A percentile compares a stretch with the other conserved stretches of the same genome.
Evolutionary conservation across 2,329 filamentous ascomycete species (phyloP).

Genomic region (Grosmannia penicillata): DNA sequence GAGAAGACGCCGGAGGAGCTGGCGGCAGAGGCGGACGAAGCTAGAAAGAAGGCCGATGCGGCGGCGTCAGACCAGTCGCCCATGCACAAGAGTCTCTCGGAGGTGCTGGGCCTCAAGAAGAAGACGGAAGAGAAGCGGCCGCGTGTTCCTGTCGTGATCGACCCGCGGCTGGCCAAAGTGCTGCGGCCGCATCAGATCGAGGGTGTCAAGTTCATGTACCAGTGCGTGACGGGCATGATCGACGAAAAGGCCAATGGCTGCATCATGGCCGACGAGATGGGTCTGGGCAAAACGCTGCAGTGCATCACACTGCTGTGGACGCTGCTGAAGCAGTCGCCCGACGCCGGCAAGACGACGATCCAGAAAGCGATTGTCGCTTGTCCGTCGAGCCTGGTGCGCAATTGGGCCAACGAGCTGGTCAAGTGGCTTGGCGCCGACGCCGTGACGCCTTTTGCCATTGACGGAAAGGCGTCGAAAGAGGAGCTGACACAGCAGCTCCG

Average conservation of each 20-base stretch:
- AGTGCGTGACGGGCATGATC: constrained; percentile 87
- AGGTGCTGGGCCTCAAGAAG: constrained; percentile 91
- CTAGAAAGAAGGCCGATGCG: constrained; percentile 20
- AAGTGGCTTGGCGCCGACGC: constrained; percentile 95
- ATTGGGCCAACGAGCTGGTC: constrained; percentile 92
- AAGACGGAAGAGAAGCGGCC: constrained; percentile 66
- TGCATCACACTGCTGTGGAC: constrained; percentile 98
- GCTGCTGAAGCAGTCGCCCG: constrained; percentile 82
- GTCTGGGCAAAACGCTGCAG: constrained; percentile 89
- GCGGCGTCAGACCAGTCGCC: constrained; percentile 56
- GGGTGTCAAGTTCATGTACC: constrained; percentile 95
- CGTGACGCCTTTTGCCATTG: constrained; percentile 85
- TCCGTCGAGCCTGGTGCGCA: constrained; percentile 87
- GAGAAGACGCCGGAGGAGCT: constrained; percentile 13
- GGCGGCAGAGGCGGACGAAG: constrained; percentile 26
- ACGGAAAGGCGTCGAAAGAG: constrained; percentile 91
- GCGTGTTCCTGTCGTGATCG: constrained; percentile 92
- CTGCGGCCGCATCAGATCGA: constrained; percentile 94
- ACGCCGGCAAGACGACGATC: constrained; percentile 85
- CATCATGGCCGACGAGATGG: constrained; percentile 99
- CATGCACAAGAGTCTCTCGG: constrained; percentile 86
- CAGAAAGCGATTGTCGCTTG: constrained; percentile 96
- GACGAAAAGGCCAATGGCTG: constrained; percentile 89
- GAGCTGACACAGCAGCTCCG: constrained; percentile 80
- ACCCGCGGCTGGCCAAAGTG: constrained; percentile 77